Evolutionary conservation across 345 rosid species (phyloP).

Genomic region (Lumnitzera racemosa): DNA sequence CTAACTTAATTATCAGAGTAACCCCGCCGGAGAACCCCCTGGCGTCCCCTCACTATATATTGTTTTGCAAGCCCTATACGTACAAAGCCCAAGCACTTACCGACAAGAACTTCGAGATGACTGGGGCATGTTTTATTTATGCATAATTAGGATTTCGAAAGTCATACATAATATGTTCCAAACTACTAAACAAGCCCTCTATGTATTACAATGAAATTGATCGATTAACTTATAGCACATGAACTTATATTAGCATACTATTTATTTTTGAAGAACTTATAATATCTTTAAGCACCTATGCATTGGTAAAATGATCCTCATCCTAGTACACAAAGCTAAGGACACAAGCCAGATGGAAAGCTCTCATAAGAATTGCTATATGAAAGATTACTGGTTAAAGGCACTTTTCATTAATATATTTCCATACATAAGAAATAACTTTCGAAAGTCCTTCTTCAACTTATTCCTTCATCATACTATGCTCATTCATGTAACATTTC

Average conservation of each 20-base stretch:
- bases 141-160: too few species aligned
- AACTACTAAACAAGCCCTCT: too few species aligned
- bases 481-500: background rate
- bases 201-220: too few species aligned
- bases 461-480: constrained; percentile 5
- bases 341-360: constrained; percentile 16
- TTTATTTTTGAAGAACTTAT: constrained; percentile 7
- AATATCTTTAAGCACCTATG: background rate
- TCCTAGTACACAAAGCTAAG: constrained; percentile 18
- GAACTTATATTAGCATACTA: constrained; percentile 2
- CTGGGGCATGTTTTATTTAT: too few species aligned
- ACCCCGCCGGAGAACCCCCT: too few species aligned
- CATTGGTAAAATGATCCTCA: constrained; percentile 10
- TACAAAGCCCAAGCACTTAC: too few species aligned
- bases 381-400: background rate
- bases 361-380: constrained; percentile 7
- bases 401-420: constrained; percentile 16
- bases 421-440: constrained; percentile 15
- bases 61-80: too few species aligned
- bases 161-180: too few species aligned
- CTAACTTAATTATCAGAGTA: too few species aligned
- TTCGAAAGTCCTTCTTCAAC: constrained; percentile 2
- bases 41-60: too few species aligned
- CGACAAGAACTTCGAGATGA: too few species aligned
- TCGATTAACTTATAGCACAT: too few species aligned